phyloP scores from a whole-genome alignment of 225 moss, liverwort and hornwort genomes.

The Anthoceros angustus region DNA sequence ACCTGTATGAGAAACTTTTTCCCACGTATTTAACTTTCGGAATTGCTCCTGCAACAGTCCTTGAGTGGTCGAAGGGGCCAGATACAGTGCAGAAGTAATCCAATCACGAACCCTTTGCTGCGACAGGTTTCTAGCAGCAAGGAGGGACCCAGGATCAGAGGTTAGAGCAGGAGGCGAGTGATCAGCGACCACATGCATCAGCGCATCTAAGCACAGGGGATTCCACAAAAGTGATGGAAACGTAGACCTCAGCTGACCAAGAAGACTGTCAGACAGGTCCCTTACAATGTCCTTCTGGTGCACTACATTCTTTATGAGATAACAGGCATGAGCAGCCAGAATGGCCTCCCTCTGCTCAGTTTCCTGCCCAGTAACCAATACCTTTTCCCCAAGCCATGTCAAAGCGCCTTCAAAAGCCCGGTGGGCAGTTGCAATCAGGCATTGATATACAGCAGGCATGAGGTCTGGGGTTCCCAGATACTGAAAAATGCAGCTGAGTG shows the following conservation, averaged over 20 bases:
- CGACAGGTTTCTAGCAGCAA: conserved; percentile 30
- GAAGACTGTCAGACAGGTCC: conserved; percentile 51
- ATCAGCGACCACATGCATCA: conserved; percentile 51
- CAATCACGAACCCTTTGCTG: conserved; percentile 70
- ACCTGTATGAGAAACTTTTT: conserved; percentile 61
- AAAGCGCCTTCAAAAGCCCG: conserved; percentile 49
- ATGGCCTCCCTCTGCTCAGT: conserved; percentile 48
- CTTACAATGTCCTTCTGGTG: conserved; percentile 62
- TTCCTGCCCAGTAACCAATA: conserved; percentile 38
- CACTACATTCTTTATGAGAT: conserved; percentile 35
- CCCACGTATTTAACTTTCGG: conserved; percentile 54
- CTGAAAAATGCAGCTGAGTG: conserved; percentile 50
- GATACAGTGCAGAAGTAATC: conserved; percentile 51
- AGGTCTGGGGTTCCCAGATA: conserved; percentile 65
- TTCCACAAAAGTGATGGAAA: conserved; percentile 80
- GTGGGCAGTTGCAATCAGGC: conserved; percentile 17
- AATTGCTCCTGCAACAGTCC: conserved; percentile 92
- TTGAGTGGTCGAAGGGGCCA: conserved; percentile 78
- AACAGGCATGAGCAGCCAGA: conserved; percentile 50
- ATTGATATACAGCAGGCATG: conserved; percentile 43
- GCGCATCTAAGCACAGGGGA: conserved; percentile 47
- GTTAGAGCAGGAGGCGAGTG: conserved; percentile 25
- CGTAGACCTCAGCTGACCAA: conserved; percentile 38
- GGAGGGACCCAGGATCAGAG: conserved; percentile 28
- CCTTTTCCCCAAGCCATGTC: conserved; percentile 55